Evolutionary conservation across 2,329 filamentous ascomycete genomes (phyloP).

Genomic region (Macroventuria anomochaeta): DNA sequence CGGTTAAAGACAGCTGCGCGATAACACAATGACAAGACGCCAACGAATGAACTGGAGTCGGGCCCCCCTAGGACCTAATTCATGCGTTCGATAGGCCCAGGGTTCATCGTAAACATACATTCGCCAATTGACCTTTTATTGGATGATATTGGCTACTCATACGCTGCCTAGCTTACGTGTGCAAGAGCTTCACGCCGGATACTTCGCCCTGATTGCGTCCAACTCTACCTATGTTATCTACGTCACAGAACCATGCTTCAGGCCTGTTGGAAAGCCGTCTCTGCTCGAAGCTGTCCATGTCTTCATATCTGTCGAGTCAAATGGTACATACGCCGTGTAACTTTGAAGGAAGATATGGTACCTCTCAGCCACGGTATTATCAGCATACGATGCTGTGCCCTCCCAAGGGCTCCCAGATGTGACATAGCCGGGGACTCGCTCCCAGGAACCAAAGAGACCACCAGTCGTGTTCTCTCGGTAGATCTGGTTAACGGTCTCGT

Average conservation of each 20-base stretch:
- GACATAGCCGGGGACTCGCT: slow-evolving; percentile 5
- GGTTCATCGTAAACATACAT: no score
- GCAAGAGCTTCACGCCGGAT: not conserved
- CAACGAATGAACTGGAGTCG: not conserved
- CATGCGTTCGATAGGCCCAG: no score
- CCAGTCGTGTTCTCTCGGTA: slow-evolving; percentile 17
- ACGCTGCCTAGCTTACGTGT: not conserved
- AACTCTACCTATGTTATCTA: slow-evolving; percentile 13
- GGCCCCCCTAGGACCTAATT: not conserved
- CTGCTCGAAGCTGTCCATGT: slow-evolving; percentile 10
- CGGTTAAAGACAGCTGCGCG: not conserved
- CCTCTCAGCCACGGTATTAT: slow-evolving; percentile 9
- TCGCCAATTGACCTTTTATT: no score
- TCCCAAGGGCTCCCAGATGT: slow-evolving; percentile 13
- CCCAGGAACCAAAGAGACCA: slow-evolving; percentile 15
- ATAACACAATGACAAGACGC: not conserved
- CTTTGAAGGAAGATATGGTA: slow-evolving; percentile 18
- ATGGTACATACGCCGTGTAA: slow-evolving; percentile 12
- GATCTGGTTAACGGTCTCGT: slow-evolving; percentile 17
- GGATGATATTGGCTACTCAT: not conserved
- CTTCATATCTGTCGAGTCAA: slow-evolving; percentile 11
- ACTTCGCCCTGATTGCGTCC: slow-evolving; percentile 9
- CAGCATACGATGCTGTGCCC: slow-evolving; percentile 18
- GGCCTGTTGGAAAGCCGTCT: slow-evolving; percentile 8
- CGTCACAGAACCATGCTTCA: slow-evolving; percentile 19